Base-by-base conservation (phyloP, 495 filamentous ascomycete species). In the Tuber magnatum region DNA sequence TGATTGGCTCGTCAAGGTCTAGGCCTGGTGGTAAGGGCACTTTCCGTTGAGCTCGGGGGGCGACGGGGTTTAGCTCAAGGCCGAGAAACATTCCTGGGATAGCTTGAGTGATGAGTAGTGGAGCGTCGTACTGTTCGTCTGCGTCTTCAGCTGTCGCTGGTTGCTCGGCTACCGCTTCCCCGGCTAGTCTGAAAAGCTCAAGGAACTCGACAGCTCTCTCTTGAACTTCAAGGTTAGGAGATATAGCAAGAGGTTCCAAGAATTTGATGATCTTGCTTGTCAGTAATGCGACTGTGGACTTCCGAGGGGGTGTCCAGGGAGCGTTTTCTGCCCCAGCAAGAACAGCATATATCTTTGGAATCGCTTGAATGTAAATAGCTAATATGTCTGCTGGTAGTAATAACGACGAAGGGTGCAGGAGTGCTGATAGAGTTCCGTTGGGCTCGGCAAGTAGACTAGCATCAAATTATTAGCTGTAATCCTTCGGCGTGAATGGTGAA, bases 171-270 rank as follows among this genome's bases (percentile, higher is more conserved):
- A 91, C 87, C 38, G 94, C 92, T 84, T 99, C 94, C 1, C 89
- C 88, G 20, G 91, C 91, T 65, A 99, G 86, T 68, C 92, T 92
- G 78, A 97, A 88, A 7, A 98, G 87, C 80, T 99, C 95, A 3
- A 92, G 86, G 79, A 94, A 96, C 80, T 97, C 94, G 24, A 97
- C 94, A 12, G 93, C 90, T 70, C 96, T 89, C 84, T 98, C 95
- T 83, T 99, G 95, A n/a, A 98, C 93, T 80, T 98, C 95, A 16
- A 99, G 85, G 78, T 89, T 91, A 0, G 96, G 93, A 81, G 97
- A 93, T 7, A 88, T 87, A 0, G 90, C 87, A 40, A 97, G 84
- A 0, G 89, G 86, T 71, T 97, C 94, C 3, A 97, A 85, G 68
- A 93, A 91, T 77, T 92, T 87, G 38, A 95, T 86, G n/a, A 97